Base-by-base conservation (phyloP, 495 filamentous ascomycete genomes). In the Talaromyces adpressus region DNA sequence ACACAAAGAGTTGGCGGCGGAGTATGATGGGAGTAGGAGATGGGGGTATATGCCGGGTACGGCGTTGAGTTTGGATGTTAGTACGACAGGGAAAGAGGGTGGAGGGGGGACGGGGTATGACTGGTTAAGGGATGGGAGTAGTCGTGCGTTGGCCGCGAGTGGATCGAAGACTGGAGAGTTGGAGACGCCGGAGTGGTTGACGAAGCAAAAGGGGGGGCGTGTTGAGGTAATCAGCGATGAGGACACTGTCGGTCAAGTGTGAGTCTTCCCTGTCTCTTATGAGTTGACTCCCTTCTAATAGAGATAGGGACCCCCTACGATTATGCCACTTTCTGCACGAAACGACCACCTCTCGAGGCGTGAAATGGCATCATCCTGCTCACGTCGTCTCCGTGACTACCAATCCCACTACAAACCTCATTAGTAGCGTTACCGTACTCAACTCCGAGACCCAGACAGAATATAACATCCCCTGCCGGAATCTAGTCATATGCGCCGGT, bases 41-140 rank as follows among this genome's bases (percentile, higher is more conserved):
- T 94, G 90, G 91, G 88, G 87, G 0, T 93, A 89, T 64, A 82
- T 83, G 63, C 73, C 71, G 18, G 87, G 87, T 39, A 87, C 81
- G 0, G 85, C 85, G 3, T 73, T 88, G n/a, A 88, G 81, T 58
- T 63, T 82, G 63, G 73, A 72, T 20, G 57, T 63, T 72, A 79
- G 59, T 63, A 61, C 30, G 41, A 62, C 63, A 23, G 65, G 72
- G n/a, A 68, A 57, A 58, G 2, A 27, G 27, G 27, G 27, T 4
- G 27, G 27, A 20, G 77, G 72, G 12, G 74, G 69, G 16, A 67
- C 62, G 1, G 64, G 68, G 2, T 82, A 85, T 23, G 82, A 91
- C 68, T 91, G 87, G 87, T 67, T 90, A 34, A 71, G 77, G 12
- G 75, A 84, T 16, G 89, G 86, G 1, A 82, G 82, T 0, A 90